Conservation (phyloP, 345 rosid genomes). For the Isatis tinctoria region DNA sequence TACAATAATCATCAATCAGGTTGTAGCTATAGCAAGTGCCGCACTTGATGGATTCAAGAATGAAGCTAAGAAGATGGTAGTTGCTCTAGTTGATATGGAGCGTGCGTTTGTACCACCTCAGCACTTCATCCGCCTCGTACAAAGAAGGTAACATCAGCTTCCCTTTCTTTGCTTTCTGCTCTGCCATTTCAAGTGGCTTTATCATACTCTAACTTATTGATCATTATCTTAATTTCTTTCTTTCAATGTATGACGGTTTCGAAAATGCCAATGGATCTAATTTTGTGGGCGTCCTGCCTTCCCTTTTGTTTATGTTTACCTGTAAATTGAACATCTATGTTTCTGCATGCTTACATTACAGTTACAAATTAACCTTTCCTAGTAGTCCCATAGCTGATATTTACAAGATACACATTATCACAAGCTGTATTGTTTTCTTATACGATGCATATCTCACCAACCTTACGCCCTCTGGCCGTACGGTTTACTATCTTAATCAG, state of each 20-base stretch:
- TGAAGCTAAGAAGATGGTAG: slow-evolving; percentile 94
- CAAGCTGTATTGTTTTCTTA: background rate
- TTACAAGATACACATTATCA: background rate
- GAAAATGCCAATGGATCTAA: background rate
- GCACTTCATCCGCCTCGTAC: slow-evolving; percentile 95
- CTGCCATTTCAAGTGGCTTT: too few relatives aligned
- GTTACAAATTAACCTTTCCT: background rate
- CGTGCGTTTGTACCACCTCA: slow-evolving; percentile 99
- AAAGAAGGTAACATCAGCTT: slow-evolving; percentile 36
- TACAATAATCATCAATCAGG: slow-evolving; percentile 32
- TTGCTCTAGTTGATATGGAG: slow-evolving; percentile 98
- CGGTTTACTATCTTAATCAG: slow-evolving; percentile 35
- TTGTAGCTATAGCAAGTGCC: slow-evolving; percentile 74
- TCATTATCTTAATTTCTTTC: background rate
- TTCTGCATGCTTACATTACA: background rate
- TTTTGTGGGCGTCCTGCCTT: background rate
- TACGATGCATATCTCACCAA: slow-evolving; percentile 16
- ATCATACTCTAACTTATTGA: background rate
- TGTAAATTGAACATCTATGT: background rate
- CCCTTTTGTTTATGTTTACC: background rate
- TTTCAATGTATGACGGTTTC: background rate
- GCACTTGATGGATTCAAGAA: slow-evolving; percentile 90
- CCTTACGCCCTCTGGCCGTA: background rate
- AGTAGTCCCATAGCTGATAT: background rate
- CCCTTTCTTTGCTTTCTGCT: background rate